Evolutionary conservation across 345 rosid genomes (phyloP).

Genomic region (Eucalyptus leucophloia): DNA sequence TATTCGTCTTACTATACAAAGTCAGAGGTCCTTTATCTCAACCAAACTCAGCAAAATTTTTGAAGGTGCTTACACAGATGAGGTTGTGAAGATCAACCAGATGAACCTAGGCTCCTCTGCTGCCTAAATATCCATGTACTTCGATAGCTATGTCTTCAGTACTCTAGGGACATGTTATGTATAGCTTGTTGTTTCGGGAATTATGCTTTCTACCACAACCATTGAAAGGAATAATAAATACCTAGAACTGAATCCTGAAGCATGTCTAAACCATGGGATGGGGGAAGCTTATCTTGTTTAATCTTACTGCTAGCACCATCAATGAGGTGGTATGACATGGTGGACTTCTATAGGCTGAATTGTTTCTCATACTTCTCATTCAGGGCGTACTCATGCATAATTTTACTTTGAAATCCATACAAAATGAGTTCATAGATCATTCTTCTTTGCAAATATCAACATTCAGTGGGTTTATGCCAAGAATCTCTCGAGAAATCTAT

Average conservation of each 20-base stretch:
- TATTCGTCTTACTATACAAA: neutral
- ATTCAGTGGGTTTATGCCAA: neutral
- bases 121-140: neutral
- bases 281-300: neutral
- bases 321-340: neutral
- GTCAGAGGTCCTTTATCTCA: neutral
- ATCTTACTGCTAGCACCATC: neutral
- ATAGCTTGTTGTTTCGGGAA: neutral
- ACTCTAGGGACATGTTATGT: neutral
- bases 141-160: neutral
- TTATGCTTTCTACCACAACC: neutral
- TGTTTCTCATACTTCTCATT: neutral
- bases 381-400: neutral
- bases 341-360: neutral
- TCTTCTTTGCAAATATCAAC: neutral
- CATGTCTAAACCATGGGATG: neutral
- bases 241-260: neutral
- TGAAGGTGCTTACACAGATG: neutral
- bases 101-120: neutral
- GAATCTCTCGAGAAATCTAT: neutral
- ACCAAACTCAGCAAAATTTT: neutral
- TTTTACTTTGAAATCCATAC: neutral
- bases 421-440: neutral
- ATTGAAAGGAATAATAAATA: neutral
- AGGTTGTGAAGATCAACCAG: neutral